Conservation (phyloP, 768 basidiomycete species). For the Collybiopsis luxurians region DNA sequence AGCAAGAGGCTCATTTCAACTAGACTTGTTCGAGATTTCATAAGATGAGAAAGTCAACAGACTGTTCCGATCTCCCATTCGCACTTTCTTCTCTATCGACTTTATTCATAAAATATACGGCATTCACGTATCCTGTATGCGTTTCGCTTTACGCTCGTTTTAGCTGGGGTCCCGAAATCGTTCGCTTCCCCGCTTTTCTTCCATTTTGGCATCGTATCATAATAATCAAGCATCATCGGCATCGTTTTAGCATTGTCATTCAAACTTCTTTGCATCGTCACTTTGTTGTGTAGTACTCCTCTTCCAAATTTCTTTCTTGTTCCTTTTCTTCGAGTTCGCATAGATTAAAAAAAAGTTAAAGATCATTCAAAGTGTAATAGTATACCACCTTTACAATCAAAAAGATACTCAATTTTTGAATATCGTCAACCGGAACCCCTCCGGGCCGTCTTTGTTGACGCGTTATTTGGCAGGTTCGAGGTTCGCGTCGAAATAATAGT, state of each 20-base stretch:
- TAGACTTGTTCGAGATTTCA: no score
- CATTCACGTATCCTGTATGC: neutral
- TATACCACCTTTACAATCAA: no score
- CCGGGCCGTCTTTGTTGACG: neutral
- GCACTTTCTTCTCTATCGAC: neutral
- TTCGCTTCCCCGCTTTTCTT: no score
- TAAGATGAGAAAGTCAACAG: no score
- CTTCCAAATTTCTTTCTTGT: neutral
- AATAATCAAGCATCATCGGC: neutral
- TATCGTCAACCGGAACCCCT: no score
- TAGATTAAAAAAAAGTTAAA: no score
- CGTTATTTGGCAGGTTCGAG: slow-evolving; percentile 5
- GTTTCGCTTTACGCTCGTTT: neutral
- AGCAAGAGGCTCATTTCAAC: no score
- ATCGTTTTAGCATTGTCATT: neutral
- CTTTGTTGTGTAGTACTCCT: neutral
- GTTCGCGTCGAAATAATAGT: neutral
- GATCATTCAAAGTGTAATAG: no score
- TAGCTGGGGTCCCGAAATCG: neutral
- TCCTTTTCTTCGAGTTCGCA: no score
- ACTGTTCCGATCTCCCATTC: no score
- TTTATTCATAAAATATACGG: neutral
- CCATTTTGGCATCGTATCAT: neutral
- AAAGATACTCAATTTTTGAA: no score
- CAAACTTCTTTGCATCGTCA: neutral